Base-by-base conservation (phyloP, 2,329 filamentous ascomycete genomes). In the Fragosphaeria purpurea region DNA sequence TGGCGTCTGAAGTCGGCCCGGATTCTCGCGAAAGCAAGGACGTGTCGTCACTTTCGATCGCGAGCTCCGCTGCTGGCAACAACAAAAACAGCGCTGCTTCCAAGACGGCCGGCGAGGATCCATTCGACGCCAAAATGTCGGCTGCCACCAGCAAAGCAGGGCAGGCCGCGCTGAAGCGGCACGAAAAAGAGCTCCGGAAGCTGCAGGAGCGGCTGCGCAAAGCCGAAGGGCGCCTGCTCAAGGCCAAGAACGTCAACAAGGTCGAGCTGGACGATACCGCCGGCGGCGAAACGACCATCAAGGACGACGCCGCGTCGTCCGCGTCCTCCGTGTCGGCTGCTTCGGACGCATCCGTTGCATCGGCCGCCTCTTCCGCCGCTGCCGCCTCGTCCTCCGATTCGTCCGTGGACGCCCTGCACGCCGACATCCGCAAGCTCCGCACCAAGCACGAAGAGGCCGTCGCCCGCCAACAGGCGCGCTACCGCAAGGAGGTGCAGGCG, bases 391-490 rank as follows among this genome's bases (percentile, higher is more conserved):
- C 22, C 22, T 22, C 22, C 22, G 22, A 22, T 22, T 22, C 22
- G 22, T 22, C 22, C 22, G 22, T 22, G 22, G 22, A 22, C 22
- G 22, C 22, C 22, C 22, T 22, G 3, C 22, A 22, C 22, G 22
- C 22, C 1, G 69, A 71, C 2, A 55, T 80, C 5, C 71, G 74
- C 34, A 84, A 80, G 62, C 70, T 80, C 7, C 74, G 76, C 34
- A 79, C 83, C 60, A 82, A 78, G 60, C 80, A 86, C 62, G 75
- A 80, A 44, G 72, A 70, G 45, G 80, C 85, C 56, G 62, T 82
- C 0, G 76, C 77, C 42, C 86, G 83, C 61, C 78, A 83, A 48
- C 78, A 84, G 57, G 81, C 81, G 44, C 83, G 82, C 57, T 82
- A 83, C 58, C 74, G 76, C 55, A 74, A 74, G 10, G 83, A 88